Conservation (phyloP, 495 filamentous ascomycete species). For the Bathelium albidoporum region DNA sequence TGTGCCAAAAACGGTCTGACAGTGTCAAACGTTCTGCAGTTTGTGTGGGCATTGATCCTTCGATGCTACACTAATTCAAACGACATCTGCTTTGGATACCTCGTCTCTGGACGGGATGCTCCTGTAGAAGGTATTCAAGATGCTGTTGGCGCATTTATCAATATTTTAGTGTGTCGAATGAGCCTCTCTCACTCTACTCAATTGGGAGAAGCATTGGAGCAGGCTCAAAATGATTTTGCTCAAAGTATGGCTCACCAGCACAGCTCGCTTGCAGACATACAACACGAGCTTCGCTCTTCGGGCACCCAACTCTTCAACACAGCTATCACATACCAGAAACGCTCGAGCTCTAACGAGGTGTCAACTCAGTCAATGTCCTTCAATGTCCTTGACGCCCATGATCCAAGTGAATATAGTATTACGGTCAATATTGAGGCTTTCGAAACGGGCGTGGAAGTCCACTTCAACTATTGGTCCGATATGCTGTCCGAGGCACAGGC, state of each 20-base stretch:
- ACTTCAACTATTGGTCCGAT: conserved; percentile 21
- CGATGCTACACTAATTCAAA: conserved; percentile 39
- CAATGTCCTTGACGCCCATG: conserved; percentile 17
- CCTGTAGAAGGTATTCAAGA: conserved; percentile 37
- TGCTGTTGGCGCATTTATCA: conserved; percentile 45
- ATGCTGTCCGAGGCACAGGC: conserved; percentile 17
- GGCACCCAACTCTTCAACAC: conserved; percentile 19
- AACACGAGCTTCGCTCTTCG: conserved; percentile 19
- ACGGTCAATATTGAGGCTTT: conserved; percentile 20
- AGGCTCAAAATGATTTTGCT: conserved; percentile 17
- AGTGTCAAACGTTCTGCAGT: conserved; percentile 42
- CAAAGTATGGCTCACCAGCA: conserved; percentile 21
- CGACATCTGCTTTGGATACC: conserved; percentile 46
- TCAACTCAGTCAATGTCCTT: conserved; percentile 12
- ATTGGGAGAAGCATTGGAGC: conserved; percentile 19
- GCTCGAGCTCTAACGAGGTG: conserved; percentile 10
- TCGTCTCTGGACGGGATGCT: conserved; percentile 42
- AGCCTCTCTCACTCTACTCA: conserved; percentile 32
- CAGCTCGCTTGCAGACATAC: conserved; percentile 22
- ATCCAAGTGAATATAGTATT: conserved; percentile 20
- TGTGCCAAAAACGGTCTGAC: conserved; percentile 43
- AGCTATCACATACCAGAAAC: conserved; percentile 17
- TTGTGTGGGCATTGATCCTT: conserved; percentile 44
- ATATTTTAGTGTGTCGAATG: conserved; percentile 44
- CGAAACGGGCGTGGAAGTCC: conserved; percentile 15